Conservation (phyloP, 371 early-diverging fungal species). For the Rhizopus stolonifer region DNA sequence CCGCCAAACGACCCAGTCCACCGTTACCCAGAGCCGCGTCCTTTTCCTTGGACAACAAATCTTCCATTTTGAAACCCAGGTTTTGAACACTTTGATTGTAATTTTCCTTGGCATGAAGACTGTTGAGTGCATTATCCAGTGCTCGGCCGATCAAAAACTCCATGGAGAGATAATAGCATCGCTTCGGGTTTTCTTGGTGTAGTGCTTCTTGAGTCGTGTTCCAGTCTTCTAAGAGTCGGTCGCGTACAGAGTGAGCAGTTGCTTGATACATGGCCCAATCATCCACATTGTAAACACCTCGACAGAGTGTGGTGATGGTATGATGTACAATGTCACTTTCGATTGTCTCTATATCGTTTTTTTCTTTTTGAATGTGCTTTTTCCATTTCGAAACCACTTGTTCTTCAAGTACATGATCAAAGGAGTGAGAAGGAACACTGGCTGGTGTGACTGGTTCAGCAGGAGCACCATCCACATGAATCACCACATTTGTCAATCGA, state of each 20-base stretch:
- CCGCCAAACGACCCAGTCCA: conserved; percentile 88
- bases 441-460: conserved; percentile 19
- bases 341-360: conserved; percentile 13
- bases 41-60: conserved; percentile 83
- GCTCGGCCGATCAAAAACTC: conserved; percentile 93
- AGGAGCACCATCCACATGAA: conserved; percentile 22
- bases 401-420: conserved; percentile 16
- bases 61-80: conserved; percentile 87
- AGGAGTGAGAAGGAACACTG: conserved; percentile 21
- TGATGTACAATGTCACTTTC: conserved; percentile 66
- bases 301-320: conserved; percentile 77
- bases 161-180: conserved; percentile 91
- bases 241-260: conserved; percentile 81
- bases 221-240: conserved; percentile 86
- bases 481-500: conserved; percentile 30
- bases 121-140: conserved; percentile 88
- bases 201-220: conserved; percentile 76
- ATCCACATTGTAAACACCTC: conserved; percentile 79
- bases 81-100: conserved; percentile 65
- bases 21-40: conserved; percentile 96
- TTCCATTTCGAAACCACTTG: conserved; percentile 17
- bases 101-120: conserved; percentile 71
- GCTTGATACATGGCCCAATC: conserved; percentile 85
- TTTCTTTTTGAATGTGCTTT: conserved; percentile 5
- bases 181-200: conserved; percentile 68